Percentiles rank a stretch among this genome's conserved stretches.
These are phyloP conservation scores for Artemisia annua DNA, from an alignment of 129 eudicot genomes.

Conservation along the genomic window DNA sequence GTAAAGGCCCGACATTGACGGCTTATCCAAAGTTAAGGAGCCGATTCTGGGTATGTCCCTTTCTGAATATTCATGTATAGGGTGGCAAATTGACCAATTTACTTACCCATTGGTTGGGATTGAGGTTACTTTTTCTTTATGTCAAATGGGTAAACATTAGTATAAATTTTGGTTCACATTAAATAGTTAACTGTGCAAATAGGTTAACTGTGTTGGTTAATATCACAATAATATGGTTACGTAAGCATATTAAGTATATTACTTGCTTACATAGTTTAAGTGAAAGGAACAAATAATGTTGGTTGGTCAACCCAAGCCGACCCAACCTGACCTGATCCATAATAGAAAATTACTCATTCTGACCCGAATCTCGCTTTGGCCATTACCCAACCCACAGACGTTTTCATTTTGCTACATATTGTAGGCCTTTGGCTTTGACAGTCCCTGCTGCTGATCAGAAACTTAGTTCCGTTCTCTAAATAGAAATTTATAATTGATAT, in stretches of 20 bases:
- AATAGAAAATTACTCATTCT: background rate
- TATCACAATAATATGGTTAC: background rate
- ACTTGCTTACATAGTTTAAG: too few relatives aligned
- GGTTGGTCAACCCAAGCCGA: conserved; percentile 8
- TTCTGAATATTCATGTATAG: conserved; percentile 18
- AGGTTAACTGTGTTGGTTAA: background rate
- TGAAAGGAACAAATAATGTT: background rate
- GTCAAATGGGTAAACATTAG: background rate
- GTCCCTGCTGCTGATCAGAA: background rate
- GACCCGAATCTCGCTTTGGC: background rate
- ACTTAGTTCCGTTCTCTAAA: background rate
- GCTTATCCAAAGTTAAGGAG: conserved; percentile 90
- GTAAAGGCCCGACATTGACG: conserved; percentile 82
- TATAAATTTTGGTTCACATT: background rate
- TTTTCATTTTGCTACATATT: background rate
- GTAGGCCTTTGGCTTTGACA: background rate
- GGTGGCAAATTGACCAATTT: background rate
- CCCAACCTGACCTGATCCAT: background rate
- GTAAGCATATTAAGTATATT: too few relatives aligned
- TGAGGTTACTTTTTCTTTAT: background rate
- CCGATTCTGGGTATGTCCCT: conserved; percentile 84
- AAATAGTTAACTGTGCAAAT: too few relatives aligned
- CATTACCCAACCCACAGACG: background rate
- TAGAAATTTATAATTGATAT: conserved; percentile 5
- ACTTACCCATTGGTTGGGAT: background rate